Base-by-base conservation (phyloP, 2,329 filamentous ascomycete species). In the Cercospora zeina region DNA sequence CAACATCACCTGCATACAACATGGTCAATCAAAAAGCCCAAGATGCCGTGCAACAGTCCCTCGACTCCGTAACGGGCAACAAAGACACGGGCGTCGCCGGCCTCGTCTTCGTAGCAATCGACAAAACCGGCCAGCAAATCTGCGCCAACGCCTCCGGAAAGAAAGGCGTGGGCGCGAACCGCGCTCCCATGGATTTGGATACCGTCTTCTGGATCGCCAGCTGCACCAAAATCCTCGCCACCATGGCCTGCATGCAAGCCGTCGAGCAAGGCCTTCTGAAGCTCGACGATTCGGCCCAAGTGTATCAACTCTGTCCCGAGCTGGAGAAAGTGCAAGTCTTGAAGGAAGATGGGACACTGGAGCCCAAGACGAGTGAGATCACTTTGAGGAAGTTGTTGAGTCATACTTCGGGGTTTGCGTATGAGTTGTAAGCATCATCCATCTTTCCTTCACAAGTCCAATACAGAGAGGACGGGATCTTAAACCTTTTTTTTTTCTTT, bases 191-290 rank as follows among this genome's bases (percentile, higher is more conserved):
- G 82, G 81, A 81, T 0, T 73, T 85, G 0, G 85, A 89, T 37
- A 85, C 78, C 7, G 63, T 65, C 1, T 89, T 87, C 69, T 85
- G 81, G 81, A 81, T 85, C n/a, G 81, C 82, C 1, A 82, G 79
- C 1, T 83, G 80, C 68, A 77, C 74, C 10, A 82, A 81, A 65
- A 67, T 81, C 50, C 68, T 82, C 0, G 72, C 72, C 1, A 75
- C 74, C 0, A 76, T 82, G 49, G 79, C 79, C 0, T 79, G 76
- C 55, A 78, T 82, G 78, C 80, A 82, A 65, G 72, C 80, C 6
- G 76, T 81, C 3, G 79, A 82, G 64, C 72, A 78, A 61, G 78
- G 77, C 0, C 70, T 70, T 19, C 63, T 82, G 9, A 68, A 67
- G 0, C 70, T 82, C 1, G 80, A 82, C 61, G 78, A 81, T 64